Evolutionary conservation across 2,329 filamentous ascomycete species (phyloP), one percentile per base, ranked within the genome.

Genomic region (Colletotrichum graminicola): DNA sequence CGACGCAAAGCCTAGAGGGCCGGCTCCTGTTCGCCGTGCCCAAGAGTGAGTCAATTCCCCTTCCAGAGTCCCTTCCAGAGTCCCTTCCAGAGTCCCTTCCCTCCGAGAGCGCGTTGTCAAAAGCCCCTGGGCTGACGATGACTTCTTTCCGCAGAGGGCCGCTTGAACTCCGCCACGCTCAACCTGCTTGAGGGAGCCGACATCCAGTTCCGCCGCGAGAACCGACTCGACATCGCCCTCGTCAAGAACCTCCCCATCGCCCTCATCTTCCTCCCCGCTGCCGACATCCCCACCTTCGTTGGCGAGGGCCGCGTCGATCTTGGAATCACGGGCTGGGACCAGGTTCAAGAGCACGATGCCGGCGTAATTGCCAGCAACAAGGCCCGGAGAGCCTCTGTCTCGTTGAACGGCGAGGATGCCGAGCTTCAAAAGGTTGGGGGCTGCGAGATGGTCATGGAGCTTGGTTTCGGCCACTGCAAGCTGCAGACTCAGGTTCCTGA

Each of bases 181-280:
- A 94, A 98, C 81, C 91, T 99, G 62, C 92, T 99, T 66, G 89
- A 95, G 79, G 96, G 96, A 75, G 94, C 93, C 77, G 96, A 99
- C 82, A 95, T 99, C 77, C 94, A 99, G 82, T 99, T 99, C 86
- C 92, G 93, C 81, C 92, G 96, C 79, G 94, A 98, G 86, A 94
- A 93, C 81, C 92, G 96, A 71, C 93, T 98, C 77, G 96, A 99
- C 82, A 98, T 99, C 79, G 96, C 96, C 21, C 91, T 99, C 34
- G 96, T 98, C 79, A 97, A 98, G 87, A 99, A 99, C 84, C 90
- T 96, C 36, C 94, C 93, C 45, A 94, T 99, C 77, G 96, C 96
- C 21, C 93, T 99, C 72, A 91, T 99, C 79, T 99, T 99, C 86
- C 92, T 99, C 34, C 96, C 96, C 39, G 96, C 95, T 47, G 95